phyloP scores from a whole-genome alignment of 2,329 filamentous ascomycete genomes.

The Colletotrichum eremochloae region DNA sequence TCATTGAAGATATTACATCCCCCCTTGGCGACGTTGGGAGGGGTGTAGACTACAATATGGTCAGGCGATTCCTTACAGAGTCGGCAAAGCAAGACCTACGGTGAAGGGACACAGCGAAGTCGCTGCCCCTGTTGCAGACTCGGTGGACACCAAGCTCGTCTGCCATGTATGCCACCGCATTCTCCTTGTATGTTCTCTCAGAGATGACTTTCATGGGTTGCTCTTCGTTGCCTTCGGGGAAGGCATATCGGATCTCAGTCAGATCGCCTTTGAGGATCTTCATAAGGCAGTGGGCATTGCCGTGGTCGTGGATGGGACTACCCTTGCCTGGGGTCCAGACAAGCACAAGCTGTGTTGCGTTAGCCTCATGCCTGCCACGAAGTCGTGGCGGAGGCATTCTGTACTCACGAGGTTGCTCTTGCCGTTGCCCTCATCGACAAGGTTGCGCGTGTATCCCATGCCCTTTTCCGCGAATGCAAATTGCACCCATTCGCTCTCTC shows the following conservation, averaged over 20 bases:
- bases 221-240: slow-evolving; percentile 64
- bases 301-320: slow-evolving; percentile 89
- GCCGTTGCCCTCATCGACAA: slow-evolving; percentile 90
- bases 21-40: slow-evolving; percentile 86
- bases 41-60: slow-evolving; percentile 77
- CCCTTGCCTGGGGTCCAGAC: slow-evolving; percentile 90
- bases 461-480: slow-evolving; percentile 81
- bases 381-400: slow-evolving; percentile 32
- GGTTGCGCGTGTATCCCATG: slow-evolving; percentile 85
- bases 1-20: slow-evolving; percentile 88
- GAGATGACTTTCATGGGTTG: slow-evolving; percentile 65
- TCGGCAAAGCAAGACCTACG: slow-evolving; percentile 28
- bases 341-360: slow-evolving; percentile 75
- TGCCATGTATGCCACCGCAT: slow-evolving; percentile 90
- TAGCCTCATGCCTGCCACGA: slow-evolving; percentile 48
- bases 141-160: slow-evolving; percentile 90
- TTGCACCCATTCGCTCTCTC: slow-evolving; percentile 76
- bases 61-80: slow-evolving; percentile 29
- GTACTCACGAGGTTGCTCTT: slow-evolving; percentile 78
- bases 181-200: slow-evolving; percentile 75
- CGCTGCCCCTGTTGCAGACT: slow-evolving; percentile 80
- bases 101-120: slow-evolving; percentile 88
- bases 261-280: slow-evolving; percentile 84
- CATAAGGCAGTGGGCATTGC: slow-evolving; percentile 93
- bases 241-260: slow-evolving; percentile 85